phyloP scores from a whole-genome alignment of 345 rosid species.

The Odontarrhena argentea region DNA sequence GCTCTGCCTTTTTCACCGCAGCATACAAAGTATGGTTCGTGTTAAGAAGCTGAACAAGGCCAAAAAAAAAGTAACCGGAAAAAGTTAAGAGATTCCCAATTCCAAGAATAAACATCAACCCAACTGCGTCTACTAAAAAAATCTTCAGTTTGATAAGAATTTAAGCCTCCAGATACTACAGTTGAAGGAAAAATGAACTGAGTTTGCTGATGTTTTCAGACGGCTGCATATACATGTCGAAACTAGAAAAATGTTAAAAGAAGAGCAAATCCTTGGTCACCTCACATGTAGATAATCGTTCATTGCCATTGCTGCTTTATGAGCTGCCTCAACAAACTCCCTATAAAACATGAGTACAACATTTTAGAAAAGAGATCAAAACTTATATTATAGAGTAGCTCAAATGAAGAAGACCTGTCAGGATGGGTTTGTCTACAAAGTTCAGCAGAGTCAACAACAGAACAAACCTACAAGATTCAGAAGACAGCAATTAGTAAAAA shows the following conservation, averaged over 20 bases:
- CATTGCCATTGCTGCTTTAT: constrained; percentile 77
- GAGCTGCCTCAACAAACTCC: constrained; percentile 90
- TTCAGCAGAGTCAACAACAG: constrained; percentile 93
- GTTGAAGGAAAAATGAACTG: neutral
- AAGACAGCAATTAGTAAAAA: neutral
- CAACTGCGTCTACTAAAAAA: neutral
- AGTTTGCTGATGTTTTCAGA: constrained; percentile 2
- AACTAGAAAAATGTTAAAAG: neutral
- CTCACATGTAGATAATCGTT: constrained; percentile 99
- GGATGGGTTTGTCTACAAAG: constrained; percentile 96
- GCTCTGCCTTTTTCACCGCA: constrained; percentile 84
- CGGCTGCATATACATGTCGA: constrained; percentile 1
- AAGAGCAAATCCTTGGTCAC: constrained; percentile 60
- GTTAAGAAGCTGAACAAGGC: constrained; percentile 65
- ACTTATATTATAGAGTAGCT: neutral
- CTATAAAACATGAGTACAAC: constrained; percentile 39
- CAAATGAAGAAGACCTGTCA: constrained; percentile 56
- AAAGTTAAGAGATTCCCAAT: neutral
- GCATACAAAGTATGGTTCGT: constrained; percentile 76
- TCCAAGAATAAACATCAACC: neutral
- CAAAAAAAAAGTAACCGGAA: neutral
- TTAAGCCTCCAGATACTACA: neutral
- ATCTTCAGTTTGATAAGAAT: too few relatives aligned
- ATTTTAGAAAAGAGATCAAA: neutral
- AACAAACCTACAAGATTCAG: constrained; percentile 67